Conservation (phyloP, 352 stramenopile species). For the Pythium vanterpoolii region DNA sequence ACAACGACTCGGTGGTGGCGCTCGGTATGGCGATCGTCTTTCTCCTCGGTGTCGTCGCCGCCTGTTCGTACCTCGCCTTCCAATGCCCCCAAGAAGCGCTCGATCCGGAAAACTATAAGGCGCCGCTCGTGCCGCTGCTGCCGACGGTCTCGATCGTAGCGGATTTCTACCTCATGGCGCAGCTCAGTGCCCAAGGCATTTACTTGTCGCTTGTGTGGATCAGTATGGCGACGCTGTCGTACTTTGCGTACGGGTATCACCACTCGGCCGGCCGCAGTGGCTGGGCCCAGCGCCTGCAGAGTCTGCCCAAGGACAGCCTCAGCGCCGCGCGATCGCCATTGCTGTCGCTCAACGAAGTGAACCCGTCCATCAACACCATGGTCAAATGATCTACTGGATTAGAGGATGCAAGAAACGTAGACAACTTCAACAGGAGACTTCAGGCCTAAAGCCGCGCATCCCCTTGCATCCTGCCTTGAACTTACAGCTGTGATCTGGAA, state of each 20-base stretch:
- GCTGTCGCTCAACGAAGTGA: constrained; percentile 50
- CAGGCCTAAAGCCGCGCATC: too few species aligned
- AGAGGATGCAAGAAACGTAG: too few species aligned
- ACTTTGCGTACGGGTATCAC: constrained; percentile 75
- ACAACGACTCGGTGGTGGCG: constrained; percentile 31
- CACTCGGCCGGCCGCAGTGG: constrained; percentile 57
- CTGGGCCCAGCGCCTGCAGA: constrained; percentile 50
- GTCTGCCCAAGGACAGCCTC: constrained; percentile 36
- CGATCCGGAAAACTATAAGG: constrained; percentile 42
- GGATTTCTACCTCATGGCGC: constrained; percentile 70
- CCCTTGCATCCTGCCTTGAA: too few species aligned
- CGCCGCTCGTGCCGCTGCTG: constrained; percentile 67
- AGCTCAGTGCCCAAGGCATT: constrained; percentile 54
- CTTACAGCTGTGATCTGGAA: too few species aligned
- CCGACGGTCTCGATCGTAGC: constrained; percentile 49
- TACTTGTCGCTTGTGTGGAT: constrained; percentile 50
- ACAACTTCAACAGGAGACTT: too few species aligned
- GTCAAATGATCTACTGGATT: too few species aligned
- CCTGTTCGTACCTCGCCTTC: constrained; percentile 37
- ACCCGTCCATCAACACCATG: constrained; percentile 34
- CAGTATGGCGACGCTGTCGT: constrained; percentile 52
- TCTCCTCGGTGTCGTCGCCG: constrained; percentile 32
- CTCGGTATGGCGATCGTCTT: constrained; percentile 48
- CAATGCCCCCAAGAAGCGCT: constrained; percentile 59
- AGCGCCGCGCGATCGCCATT: constrained; percentile 36